Percentiles rank a stretch among this genome's conserved stretches.
Conservation (phyloP, 2,329 filamentous ascomycete genomes). For the Pseudogymnoascus sp. region DNA sequence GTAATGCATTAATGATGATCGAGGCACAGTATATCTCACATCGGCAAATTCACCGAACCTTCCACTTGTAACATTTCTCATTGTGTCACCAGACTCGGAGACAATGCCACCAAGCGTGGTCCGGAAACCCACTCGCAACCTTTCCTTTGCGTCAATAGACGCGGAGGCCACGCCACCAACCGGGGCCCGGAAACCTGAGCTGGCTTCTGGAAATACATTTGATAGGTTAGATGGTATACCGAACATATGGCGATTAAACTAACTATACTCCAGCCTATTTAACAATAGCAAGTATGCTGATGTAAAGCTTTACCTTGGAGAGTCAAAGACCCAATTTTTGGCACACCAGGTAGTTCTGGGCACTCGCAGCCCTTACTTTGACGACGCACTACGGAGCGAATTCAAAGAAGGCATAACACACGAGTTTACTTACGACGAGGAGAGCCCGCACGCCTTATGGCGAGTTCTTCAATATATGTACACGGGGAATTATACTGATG, state of each 20-base stretch:
- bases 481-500: conserved; percentile 16
- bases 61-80: too few relatives aligned
- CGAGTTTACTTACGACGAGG: conserved; percentile 16
- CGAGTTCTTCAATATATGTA: conserved; percentile 18
- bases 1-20: too few relatives aligned
- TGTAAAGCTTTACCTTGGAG: conserved; percentile 14
- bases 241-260: too few relatives aligned
- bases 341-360: conserved; percentile 14
- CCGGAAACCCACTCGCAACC: neutral
- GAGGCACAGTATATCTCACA: too few relatives aligned
- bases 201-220: neutral
- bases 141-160: neutral
- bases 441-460: conserved; percentile 17
- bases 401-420: conserved; percentile 17
- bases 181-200: neutral
- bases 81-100: too few relatives aligned
- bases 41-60: too few relatives aligned
- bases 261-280: conserved; percentile 10
- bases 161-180: neutral
- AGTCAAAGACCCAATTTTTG: conserved; percentile 14
- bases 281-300: conserved; percentile 15
- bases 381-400: conserved; percentile 14
- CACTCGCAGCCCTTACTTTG: conserved; percentile 14
- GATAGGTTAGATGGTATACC: neutral
- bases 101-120: neutral